Conservation (phyloP, 768 basidiomycete species). For the Cytidiella melzeri region DNA sequence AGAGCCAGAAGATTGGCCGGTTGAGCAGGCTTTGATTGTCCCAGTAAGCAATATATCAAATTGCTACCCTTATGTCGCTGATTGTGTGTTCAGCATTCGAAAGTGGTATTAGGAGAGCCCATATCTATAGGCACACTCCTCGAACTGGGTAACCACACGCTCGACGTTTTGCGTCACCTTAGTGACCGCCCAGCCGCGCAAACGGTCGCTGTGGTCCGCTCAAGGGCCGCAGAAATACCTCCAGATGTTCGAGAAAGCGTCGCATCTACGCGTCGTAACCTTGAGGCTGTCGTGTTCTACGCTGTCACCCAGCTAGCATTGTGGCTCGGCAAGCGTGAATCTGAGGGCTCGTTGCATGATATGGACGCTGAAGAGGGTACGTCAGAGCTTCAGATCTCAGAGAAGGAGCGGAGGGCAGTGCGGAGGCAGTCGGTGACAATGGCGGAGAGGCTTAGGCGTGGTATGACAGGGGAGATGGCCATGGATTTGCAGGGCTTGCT, state of each 20-base stretch:
- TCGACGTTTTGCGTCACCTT: conserved; percentile 68
- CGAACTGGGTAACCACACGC: conserved; percentile 74
- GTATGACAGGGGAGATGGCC: conserved; percentile 78
- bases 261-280: conserved; percentile 48
- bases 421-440: conserved; percentile 41
- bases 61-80: conserved; percentile 5
- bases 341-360: conserved; percentile 38
- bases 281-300: conserved; percentile 67
- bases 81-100: conserved; percentile 57
- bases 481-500: conserved; percentile 63
- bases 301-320: conserved; percentile 71
- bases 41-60: conserved; percentile 48
- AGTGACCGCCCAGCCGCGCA: conserved; percentile 56
- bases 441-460: conserved; percentile 62
- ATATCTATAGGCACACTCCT: conserved; percentile 82
- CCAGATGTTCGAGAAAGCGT: conserved; percentile 53
- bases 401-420: conserved; percentile 36
- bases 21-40: conserved; percentile 59
- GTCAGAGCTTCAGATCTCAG: conserved; percentile 10
- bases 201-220: conserved; percentile 33
- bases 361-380: conserved; percentile 39
- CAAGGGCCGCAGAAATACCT: conserved; percentile 35
- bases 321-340: conserved; percentile 72
- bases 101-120: conserved; percentile 75
- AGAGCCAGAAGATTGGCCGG: conserved; percentile 67